A percentile compares a stretch with the other conserved stretches of the same genome.
phyloP scores from a whole-genome alignment of 2,329 filamentous ascomycete species.

The Raffaelea albimanens region DNA sequence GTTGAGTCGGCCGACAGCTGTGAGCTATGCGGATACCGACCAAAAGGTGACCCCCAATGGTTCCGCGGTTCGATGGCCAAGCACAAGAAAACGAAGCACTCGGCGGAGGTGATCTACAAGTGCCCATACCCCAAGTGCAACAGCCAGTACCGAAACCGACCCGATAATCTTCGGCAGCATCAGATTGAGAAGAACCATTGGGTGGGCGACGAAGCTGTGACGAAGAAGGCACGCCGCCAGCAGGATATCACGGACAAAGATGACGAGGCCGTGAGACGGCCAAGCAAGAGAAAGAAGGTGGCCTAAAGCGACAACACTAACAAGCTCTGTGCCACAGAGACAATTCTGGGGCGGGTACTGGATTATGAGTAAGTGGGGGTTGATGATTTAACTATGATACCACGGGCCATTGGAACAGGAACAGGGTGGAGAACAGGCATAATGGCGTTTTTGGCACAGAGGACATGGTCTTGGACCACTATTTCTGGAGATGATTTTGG shows the following conservation, averaged over 20 bases:
- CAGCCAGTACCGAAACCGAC: constrained; percentile 45
- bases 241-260: constrained; percentile 9
- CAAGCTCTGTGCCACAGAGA: too few species aligned
- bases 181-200: constrained; percentile 48
- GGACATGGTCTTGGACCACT: too few species aligned
- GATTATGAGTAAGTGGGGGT: too few species aligned
- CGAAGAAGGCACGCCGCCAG: constrained; percentile 9
- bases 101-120: constrained; percentile 39
- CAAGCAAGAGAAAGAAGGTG: constrained; percentile 39
- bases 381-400: too few species aligned
- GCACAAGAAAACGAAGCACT: constrained; percentile 46
- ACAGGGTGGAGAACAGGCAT: too few species aligned
- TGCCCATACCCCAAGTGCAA: constrained; percentile 44
- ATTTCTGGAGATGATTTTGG: too few species aligned
- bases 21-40: constrained; percentile 43
- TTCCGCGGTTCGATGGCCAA: constrained; percentile 50
- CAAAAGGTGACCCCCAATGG: constrained; percentile 48
- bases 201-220: constrained; percentile 29
- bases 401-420: too few species aligned
- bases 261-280: constrained; percentile 27
- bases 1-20: constrained; percentile 36
- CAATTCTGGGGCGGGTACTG: too few species aligned
- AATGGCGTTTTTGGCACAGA: too few species aligned
- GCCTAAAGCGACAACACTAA: background rate
- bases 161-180: constrained; percentile 47